A percentile compares a stretch with the other conserved stretches of the same genome.
These are phyloP conservation scores for Phytophthora capsici DNA, from an alignment of 352 stramenopile genomes.

Conservation along the genomic window DNA sequence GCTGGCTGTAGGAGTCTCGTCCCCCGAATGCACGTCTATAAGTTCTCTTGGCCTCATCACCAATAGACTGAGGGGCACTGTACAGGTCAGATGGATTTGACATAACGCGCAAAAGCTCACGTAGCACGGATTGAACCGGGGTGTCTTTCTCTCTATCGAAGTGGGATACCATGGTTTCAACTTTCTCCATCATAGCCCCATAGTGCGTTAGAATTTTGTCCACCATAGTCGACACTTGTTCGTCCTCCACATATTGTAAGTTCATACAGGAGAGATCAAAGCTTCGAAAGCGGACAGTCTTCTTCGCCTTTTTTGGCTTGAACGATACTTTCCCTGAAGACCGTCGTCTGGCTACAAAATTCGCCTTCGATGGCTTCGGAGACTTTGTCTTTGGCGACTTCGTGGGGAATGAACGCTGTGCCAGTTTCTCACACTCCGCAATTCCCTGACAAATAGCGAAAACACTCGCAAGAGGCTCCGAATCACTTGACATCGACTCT, in stretches of 20 bases:
- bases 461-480: slow-evolving; percentile 33
- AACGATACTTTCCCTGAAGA: slow-evolving; percentile 14
- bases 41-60: slow-evolving; percentile 13
- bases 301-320: slow-evolving; percentile 38
- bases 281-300: slow-evolving; percentile 65
- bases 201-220: slow-evolving; percentile 55
- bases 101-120: slow-evolving; percentile 33
- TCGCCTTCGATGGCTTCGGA: slow-evolving; percentile 10
- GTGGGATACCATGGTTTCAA: slow-evolving; percentile 26
- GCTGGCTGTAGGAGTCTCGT: slow-evolving; percentile 42
- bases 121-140: slow-evolving; percentile 15
- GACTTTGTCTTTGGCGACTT: slow-evolving; percentile 24
- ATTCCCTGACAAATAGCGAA: slow-evolving; percentile 44
- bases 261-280: slow-evolving; percentile 74
- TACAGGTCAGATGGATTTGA: slow-evolving; percentile 17
- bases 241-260: slow-evolving; percentile 61
- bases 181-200: slow-evolving; percentile 45
- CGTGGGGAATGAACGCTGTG: slow-evolving; percentile 31
- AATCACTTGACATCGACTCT: slow-evolving; percentile 9
- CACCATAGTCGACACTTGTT: slow-evolving; percentile 47
- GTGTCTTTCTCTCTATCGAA: slow-evolving; percentile 6
- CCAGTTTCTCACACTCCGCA: slow-evolving; percentile 47
- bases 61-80: neutral
- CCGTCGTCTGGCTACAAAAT: slow-evolving; percentile 9
- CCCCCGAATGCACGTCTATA: slow-evolving; percentile 38